phyloP scores from a whole-genome alignment of 148 eudicot genomes.

The Arctostaphylos glauca region DNA sequence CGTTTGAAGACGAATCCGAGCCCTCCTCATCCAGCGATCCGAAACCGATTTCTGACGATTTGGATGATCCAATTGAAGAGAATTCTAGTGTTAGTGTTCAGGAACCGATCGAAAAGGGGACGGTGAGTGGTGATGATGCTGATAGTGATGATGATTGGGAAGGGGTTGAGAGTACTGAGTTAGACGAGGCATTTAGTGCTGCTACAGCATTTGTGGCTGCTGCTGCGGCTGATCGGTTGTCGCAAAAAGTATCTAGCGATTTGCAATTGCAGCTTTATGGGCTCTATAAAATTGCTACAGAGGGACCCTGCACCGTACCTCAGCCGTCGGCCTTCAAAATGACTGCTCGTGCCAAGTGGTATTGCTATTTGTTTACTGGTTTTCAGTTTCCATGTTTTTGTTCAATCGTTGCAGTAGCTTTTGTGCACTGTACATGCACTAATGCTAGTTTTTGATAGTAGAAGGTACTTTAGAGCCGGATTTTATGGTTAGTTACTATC shows the following conservation, averaged over 20 bases:
- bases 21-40: neutral
- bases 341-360: slow-evolving; percentile 98
- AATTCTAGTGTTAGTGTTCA: slow-evolving; percentile 39
- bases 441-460: neutral
- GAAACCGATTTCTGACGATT: slow-evolving; percentile 19
- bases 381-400: neutral
- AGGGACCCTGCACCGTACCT: slow-evolving; percentile 80
- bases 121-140: slow-evolving; percentile 18
- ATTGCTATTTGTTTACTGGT: neutral
- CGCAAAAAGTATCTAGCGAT: slow-evolving; percentile 68
- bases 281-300: slow-evolving; percentile 87
- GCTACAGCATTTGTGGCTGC: slow-evolving; percentile 95
- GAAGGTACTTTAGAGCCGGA: neutral
- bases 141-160: slow-evolving; percentile 97
- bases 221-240: slow-evolving; percentile 60
- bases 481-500: neutral
- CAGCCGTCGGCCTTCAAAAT: slow-evolving; percentile 79
- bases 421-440: neutral
- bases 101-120: slow-evolving; percentile 41
- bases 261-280: slow-evolving; percentile 84
- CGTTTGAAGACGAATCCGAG: slow-evolving; percentile 21
- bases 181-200: slow-evolving; percentile 89
- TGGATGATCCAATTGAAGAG: slow-evolving; percentile 22
- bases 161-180: slow-evolving; percentile 94
- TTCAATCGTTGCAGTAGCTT: neutral